A percentile compares a stretch with the other conserved stretches of the same genome.
Conservation (phyloP, 1,284 basidiomycete species). For the Pseudozyma sp. region DNA sequence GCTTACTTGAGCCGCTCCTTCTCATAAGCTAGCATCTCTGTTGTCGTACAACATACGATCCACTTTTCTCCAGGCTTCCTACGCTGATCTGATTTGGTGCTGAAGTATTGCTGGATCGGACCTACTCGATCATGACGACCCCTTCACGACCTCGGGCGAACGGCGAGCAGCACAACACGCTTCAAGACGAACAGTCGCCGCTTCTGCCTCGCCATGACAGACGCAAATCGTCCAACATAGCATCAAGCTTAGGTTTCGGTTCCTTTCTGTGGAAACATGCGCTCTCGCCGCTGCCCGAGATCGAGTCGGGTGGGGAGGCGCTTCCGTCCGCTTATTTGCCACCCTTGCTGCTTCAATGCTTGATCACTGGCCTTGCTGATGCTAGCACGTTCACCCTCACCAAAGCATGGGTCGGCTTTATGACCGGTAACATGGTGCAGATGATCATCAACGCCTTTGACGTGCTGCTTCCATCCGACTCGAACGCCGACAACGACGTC, state of each 20-base stretch:
- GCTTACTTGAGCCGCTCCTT: not conserved
- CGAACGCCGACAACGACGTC: constrained; percentile 11
- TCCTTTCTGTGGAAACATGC: constrained; percentile 20
- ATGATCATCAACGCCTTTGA: constrained; percentile 42
- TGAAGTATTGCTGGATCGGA: too few species aligned
- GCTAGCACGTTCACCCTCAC: constrained; percentile 34
- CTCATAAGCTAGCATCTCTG: not conserved
- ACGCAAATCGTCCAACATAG: not conserved
- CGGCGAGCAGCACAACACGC: not conserved
- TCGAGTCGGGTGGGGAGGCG: constrained; percentile 4
- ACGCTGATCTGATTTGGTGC: too few species aligned
- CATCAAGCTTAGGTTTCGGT: not conserved
- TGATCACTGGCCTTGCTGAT: constrained; percentile 46
- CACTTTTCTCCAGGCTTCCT: not conserved
- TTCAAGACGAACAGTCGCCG: constrained; percentile 10
- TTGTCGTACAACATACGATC: not conserved
- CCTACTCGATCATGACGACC: not conserved
- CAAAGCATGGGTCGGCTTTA: constrained; percentile 46
- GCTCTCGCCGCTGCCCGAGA: constrained; percentile 16
- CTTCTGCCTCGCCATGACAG: constrained; percentile 7
- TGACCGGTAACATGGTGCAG: constrained; percentile 52
- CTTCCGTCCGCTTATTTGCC: constrained; percentile 25
- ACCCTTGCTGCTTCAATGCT: constrained; percentile 40
- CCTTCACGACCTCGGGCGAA: not conserved
- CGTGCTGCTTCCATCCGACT: constrained; percentile 20